Conservation (phyloP, 1,284 basidiomycete species). For the Moniliella sp. region DNA sequence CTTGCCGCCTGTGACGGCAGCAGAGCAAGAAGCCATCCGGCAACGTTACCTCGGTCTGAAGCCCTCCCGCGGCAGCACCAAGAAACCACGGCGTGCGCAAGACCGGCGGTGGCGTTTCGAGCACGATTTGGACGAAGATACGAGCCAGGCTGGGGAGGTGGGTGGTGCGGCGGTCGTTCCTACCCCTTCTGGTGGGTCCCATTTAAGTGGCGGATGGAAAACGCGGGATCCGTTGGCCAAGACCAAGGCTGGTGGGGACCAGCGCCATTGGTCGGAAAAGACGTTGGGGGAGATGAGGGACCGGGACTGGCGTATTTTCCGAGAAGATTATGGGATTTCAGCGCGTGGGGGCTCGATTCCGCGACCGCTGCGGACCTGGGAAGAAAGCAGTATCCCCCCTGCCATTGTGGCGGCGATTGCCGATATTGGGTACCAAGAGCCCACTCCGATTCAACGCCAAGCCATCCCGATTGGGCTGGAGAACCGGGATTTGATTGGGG, state of each 20-base stretch:
- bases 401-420: constrained; percentile 64
- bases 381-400: constrained; percentile 61
- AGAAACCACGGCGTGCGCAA: constrained; percentile 6
- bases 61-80: background rate
- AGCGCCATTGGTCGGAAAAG: constrained; percentile 88
- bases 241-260: constrained; percentile 58
- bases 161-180: constrained; percentile 13
- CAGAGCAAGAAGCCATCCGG: background rate
- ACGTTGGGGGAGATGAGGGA: constrained; percentile 79
- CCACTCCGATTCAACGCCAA: constrained; percentile 85
- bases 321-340: constrained; percentile 90
- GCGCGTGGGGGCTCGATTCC: constrained; percentile 72
- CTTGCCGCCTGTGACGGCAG: constrained; percentile 7
- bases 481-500: constrained; percentile 86
- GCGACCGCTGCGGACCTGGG: constrained; percentile 72
- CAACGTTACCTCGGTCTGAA: background rate
- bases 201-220: constrained; percentile 7
- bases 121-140: constrained; percentile 44
- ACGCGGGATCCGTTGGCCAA: constrained; percentile 38
- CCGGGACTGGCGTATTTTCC: constrained; percentile 93
- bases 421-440: constrained; percentile 81
- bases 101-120: constrained; percentile 91
- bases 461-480: constrained; percentile 91
- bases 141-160: constrained; percentile 8
- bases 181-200: constrained; percentile 1